Conservation (phyloP, 768 basidiomycete genomes). For the Tulasnella calospora region DNA sequence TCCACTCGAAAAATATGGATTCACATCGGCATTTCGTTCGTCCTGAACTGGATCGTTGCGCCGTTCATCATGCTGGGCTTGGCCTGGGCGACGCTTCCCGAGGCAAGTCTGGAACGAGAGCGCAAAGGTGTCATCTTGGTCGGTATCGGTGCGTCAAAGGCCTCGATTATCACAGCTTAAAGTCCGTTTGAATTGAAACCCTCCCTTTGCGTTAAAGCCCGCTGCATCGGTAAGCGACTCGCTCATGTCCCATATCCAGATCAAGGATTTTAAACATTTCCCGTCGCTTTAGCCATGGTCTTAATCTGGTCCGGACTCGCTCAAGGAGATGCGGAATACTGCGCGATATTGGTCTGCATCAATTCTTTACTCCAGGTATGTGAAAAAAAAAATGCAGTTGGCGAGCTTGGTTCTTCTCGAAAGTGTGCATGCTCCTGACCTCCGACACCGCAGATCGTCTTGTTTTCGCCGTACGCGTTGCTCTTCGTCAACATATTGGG, state of each 20-base stretch:
- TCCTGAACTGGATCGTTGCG: constrained; percentile 76
- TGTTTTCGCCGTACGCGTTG: constrained; percentile 69
- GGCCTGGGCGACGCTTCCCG: constrained; percentile 81
- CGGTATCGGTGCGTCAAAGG: constrained; percentile 56
- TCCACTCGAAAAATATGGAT: constrained; percentile 52
- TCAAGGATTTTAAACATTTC: no score
- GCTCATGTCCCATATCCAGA: not conserved
- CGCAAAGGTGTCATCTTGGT: constrained; percentile 79
- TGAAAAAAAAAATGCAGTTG: no score
- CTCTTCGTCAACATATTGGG: constrained; percentile 71
- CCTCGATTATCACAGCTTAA: not conserved
- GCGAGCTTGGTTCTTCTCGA: no score
- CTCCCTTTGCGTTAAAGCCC: not conserved
- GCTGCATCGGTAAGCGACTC: constrained; percentile 22
- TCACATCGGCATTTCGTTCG: constrained; percentile 63
- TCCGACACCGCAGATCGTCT: constrained; percentile 42
- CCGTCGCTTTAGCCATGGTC: constrained; percentile 51
- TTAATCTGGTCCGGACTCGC: constrained; percentile 79
- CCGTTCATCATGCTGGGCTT: constrained; percentile 80
- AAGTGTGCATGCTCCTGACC: no score
- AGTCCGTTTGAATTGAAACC: not conserved
- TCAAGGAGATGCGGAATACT: constrained; percentile 62
- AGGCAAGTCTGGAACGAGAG: constrained; percentile 56
- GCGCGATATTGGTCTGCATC: constrained; percentile 72
- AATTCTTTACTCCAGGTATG: no score